phyloP scores from a whole-genome alignment of 2,329 filamentous ascomycete genomes.

The Septoria linicola region DNA sequence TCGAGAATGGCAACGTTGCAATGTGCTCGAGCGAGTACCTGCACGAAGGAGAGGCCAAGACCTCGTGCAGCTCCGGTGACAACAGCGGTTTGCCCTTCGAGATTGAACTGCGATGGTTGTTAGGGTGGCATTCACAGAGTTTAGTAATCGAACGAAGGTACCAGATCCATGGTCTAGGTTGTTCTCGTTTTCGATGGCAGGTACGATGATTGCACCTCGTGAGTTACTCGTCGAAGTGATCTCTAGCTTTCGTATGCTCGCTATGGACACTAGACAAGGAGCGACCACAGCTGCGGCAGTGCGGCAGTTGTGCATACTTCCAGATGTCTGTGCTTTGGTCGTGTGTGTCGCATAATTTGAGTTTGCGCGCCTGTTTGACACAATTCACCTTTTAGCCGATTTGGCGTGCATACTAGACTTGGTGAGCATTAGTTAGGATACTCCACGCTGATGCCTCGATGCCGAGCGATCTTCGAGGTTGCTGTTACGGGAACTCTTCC shows the following conservation, averaged over 20 bases:
- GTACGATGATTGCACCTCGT: no score
- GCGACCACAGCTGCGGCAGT: neutral
- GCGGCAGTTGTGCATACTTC: no score
- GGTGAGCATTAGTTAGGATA: no score
- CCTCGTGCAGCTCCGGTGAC: slow-evolving; percentile 46
- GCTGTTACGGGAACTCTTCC: neutral
- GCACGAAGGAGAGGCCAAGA: slow-evolving; percentile 36
- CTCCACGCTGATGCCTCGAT: neutral
- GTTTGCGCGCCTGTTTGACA: no score
- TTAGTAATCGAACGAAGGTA: slow-evolving; percentile 12
- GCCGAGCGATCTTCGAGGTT: neutral
- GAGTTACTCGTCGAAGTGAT: no score
- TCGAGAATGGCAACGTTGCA: slow-evolving; percentile 15
- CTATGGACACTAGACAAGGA: no score
- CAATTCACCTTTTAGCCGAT: slow-evolving; percentile 8
- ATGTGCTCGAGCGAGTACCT: slow-evolving; percentile 5
- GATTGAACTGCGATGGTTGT: slow-evolving; percentile 31
- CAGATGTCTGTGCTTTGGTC: neutral
- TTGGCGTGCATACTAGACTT: neutral
- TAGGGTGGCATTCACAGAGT: slow-evolving; percentile 2
- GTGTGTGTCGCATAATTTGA: neutral
- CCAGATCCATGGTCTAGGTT: slow-evolving; percentile 22
- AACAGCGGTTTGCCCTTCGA: slow-evolving; percentile 39
- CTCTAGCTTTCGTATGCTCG: no score
- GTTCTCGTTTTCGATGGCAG: no score